Base-by-base conservation (phyloP, 2,329 filamentous ascomycete species). In the Alternaria incomplexa region DNA sequence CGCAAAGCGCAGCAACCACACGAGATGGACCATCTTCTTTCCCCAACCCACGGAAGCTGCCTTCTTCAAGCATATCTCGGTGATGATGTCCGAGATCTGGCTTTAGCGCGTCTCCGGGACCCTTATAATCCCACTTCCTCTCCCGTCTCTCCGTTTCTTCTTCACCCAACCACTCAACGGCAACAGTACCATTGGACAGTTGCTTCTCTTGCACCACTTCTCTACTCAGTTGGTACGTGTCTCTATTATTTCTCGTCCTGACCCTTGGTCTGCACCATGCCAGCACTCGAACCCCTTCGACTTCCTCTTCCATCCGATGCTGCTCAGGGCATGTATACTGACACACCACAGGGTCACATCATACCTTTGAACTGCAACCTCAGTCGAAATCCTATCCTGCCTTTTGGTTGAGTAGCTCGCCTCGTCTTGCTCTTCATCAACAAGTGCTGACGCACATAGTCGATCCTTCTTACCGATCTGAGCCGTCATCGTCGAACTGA, bases 121-220 rank as follows among this genome's bases (percentile, higher is more conserved):
- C 36, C 36, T 55, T 69, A 68, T 66, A 58, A 59, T 30, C 52
- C 6, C 12, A 4, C 40, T 52, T 40, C 44, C 45, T 56, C 26
- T 43, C 60, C 47, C 58, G 10, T 65, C 48, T 65, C 63, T 40
- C 30, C 15, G 30, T n/a, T 65, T 65, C 57, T 66, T 62, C 63
- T 65, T 45, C 58, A 23, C 20, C 48, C 30, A 22, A 51, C 28
- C 61, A 65, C 45, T 40, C 43, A 15, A 44, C 26, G 44, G 15
- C 56, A 52, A 44, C 47, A 45, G 26, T 46, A 20, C n/a, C 25
- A 7, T 56, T 45, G 26, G 52, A 44, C 32, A 26, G 52, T 54
- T 44, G 36, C 17, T 54, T 26, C 17, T 40, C 1, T 44, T 22
- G 36, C 11, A 54, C 15, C 22, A 23, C 17, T 22, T 44, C 5